phyloP scores from a whole-genome alignment of 2,329 filamentous ascomycete species.

The Aspergillus cejpii region DNA sequence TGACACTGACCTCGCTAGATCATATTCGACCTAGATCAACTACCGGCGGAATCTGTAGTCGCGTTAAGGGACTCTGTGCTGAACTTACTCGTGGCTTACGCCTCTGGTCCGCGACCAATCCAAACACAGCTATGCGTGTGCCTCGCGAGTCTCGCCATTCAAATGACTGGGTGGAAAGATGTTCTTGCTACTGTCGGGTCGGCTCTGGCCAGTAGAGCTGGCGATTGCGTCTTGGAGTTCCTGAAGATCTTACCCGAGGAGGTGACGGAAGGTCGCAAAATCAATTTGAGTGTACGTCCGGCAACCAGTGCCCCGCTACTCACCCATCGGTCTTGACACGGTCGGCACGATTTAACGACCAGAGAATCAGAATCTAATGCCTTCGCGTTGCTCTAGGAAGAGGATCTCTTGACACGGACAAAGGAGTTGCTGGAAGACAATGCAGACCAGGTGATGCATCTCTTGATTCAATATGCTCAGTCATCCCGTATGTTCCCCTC shows the following conservation, averaged over 20 bases:
- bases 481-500: conserved; percentile 62
- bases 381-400: conserved; percentile 63
- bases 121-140: conserved; percentile 92
- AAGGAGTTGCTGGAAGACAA: conserved; percentile 87
- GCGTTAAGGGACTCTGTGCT: conserved; percentile 79
- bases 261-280: conserved; percentile 98
- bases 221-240: conserved; percentile 89
- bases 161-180: conserved; percentile 94
- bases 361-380: conserved; percentile 43
- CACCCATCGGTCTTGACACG: conserved; percentile 40
- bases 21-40: conserved; percentile 88
- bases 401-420: conserved; percentile 81
- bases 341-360: conserved; percentile 17
- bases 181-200: conserved; percentile 76
- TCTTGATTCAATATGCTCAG: conserved; percentile 84
- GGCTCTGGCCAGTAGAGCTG: conserved; percentile 62
- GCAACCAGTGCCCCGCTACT: conserved; percentile 21
- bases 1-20: conserved; percentile 56
- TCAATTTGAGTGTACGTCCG: conserved; percentile 96
- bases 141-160: conserved; percentile 87
- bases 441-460: conserved; percentile 73
- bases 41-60: conserved; percentile 66
- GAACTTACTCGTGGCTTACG: conserved; percentile 70
- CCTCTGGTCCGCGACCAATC: conserved; percentile 72
- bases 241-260: conserved; percentile 95